Evolutionary conservation across 1,284 basidiomycete genomes (phyloP), one percentile per base, ranked within the genome.

Genomic region (Thecaphora thlaspeos): DNA sequence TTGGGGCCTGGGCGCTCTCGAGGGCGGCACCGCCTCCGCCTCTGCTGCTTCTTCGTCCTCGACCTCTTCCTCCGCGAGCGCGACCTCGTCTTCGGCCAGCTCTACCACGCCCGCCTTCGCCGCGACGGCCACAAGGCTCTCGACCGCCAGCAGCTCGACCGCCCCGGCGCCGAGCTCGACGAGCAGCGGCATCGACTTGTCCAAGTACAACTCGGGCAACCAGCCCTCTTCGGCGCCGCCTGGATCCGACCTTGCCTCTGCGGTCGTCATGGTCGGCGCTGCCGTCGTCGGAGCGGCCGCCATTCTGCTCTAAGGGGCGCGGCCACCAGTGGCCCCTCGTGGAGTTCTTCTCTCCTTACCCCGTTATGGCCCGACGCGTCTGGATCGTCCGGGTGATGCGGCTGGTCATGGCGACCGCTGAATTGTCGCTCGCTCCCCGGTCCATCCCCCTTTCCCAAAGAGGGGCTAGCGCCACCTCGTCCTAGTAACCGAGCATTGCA

Each of bases 1-100:
- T 0, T 91, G 87, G 87, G 89, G 89, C 40, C 80, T 66, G 7
- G 89, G 88, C 44, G 83, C 90, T 50, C 78, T 78, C n/a, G 81
- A 85, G 23, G 58, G 51, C 21, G 53, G 44, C 24, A 42, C 41
- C 19, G 19, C 45, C 22, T 24, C 43, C 24, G 51, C 48, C 26
- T 26, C 45, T 4, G 22, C 47, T 42, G 47, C 53, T 30, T 45
- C 52, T 18, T 26, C n/a, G 11, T 48, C 46, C 19, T 46, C 46
- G 19, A 34, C 51, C 17, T 51, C 56, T 18, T 21, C 51, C n/a
- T 40, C 47, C 14, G 30, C 44, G 4, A 12, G 28, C 21, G 17
- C 38, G 8, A 19, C 46, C 19, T 46, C 51, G 7, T 41, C 51
- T 37, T 51, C 55, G 8, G 38, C 46, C 17, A 19, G 45, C 5